Conservation (phyloP, 2,329 filamentous ascomycete genomes). For the Ophiostoma pallidulum region DNA sequence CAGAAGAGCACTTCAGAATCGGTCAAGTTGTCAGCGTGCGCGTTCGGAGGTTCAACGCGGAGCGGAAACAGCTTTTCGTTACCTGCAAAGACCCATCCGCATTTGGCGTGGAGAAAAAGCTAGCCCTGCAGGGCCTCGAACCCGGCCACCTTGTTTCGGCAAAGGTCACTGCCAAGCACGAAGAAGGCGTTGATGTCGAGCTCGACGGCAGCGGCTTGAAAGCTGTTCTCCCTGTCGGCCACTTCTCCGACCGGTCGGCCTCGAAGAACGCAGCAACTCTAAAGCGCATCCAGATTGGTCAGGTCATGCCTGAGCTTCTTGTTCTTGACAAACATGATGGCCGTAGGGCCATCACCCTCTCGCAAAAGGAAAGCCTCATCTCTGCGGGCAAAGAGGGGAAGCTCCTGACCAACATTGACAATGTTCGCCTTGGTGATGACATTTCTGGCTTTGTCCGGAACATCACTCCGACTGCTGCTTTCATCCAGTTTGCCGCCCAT, state of each 20-base stretch:
- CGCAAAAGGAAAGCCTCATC: constrained; percentile 74
- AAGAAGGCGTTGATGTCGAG: constrained; percentile 67
- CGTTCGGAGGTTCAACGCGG: constrained; percentile 68
- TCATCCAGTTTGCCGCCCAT: constrained; percentile 76
- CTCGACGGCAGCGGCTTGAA: constrained; percentile 65
- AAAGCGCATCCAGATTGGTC: constrained; percentile 75
- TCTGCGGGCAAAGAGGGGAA: constrained; percentile 63
- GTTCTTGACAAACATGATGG: constrained; percentile 78
- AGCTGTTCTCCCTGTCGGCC: constrained; percentile 64
- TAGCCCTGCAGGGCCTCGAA: constrained; percentile 63
- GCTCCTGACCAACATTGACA: constrained; percentile 61
- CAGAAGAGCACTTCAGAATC: constrained; percentile 75
- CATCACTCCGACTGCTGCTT: constrained; percentile 70
- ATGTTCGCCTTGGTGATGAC: constrained; percentile 58
- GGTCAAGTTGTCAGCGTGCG: constrained; percentile 91
- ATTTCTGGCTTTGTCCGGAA: constrained; percentile 78
- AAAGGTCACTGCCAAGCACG: constrained; percentile 71
- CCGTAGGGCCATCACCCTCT: constrained; percentile 65
- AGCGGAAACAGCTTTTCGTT: constrained; percentile 64
- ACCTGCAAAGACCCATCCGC: constrained; percentile 85
- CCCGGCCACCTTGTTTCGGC: constrained; percentile 68
- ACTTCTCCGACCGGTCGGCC: constrained; percentile 75
- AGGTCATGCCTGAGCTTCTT: constrained; percentile 71
- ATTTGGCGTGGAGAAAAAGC: constrained; percentile 66
- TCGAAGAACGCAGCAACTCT: constrained; percentile 69